Evolutionary conservation across 2,329 filamentous ascomycete genomes (phyloP).

Genomic region (Thielaviopsis euricoi): DNA sequence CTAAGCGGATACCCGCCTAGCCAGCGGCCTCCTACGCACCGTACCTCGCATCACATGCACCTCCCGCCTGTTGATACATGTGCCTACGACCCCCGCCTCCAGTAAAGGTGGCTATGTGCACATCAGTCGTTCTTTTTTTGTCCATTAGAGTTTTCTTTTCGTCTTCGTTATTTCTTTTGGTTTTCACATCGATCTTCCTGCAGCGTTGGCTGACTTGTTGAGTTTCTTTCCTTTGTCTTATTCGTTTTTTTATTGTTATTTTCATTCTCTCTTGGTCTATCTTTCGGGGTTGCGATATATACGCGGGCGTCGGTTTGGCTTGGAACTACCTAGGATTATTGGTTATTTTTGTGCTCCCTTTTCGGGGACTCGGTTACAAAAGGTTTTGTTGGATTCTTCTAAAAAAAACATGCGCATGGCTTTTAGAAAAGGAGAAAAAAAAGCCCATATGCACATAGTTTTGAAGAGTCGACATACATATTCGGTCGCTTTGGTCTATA

Average conservation of each 20-base stretch:
- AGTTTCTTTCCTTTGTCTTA: neutral
- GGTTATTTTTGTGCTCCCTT: neutral
- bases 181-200: neutral
- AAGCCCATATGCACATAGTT: neutral
- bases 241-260: neutral
- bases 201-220: neutral
- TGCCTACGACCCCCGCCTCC: neutral
- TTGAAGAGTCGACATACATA: neutral
- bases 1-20: neutral
- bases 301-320: neutral
- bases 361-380: neutral
- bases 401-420: neutral
- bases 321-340: neutral
- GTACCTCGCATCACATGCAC: neutral
- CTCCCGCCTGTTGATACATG: neutral
- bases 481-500: neutral
- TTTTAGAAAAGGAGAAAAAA: neutral
- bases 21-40: neutral
- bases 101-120: neutral
- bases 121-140: neutral
- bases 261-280: neutral
- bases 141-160: neutral
- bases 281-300: neutral
- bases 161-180: neutral
- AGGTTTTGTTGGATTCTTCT: neutral